A percentile compares a stretch with the other conserved stretches of the same genome.
Evolutionary conservation across 805 yeast species (phyloP).

Genomic region (Dipodascus geniculatus): DNA sequence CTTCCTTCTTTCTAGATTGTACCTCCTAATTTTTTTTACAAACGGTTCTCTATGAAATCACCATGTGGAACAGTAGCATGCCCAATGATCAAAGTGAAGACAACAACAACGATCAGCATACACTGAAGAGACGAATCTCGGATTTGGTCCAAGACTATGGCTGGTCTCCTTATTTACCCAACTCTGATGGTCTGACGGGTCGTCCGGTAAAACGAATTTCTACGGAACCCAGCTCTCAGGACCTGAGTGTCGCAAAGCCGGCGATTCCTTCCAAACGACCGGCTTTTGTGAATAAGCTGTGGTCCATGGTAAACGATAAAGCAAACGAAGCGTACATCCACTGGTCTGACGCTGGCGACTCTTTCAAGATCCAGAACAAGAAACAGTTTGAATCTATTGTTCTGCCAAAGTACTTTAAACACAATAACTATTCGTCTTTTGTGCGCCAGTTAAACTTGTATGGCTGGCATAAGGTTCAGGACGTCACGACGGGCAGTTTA

Average conservation of each 20-base stretch:
- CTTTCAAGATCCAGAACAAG: slow-evolving; percentile 74
- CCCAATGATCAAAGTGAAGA: no score
- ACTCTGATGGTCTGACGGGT: background rate
- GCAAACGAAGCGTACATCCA: slow-evolving; percentile 58
- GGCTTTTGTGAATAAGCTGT: slow-evolving; percentile 83
- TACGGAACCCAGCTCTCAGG: background rate
- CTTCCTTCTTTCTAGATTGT: no score
- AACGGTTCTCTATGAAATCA: background rate
- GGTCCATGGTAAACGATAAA: slow-evolving; percentile 91
- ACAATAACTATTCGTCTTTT: slow-evolving; percentile 88
- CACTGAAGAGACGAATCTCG: background rate
- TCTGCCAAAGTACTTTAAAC: slow-evolving; percentile 88
- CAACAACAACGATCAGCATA: background rate
- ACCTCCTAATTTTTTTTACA: no score
- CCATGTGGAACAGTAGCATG: background rate
- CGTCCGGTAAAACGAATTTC: background rate
- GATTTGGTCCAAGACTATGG: background rate
- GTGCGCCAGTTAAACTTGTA: slow-evolving; percentile 96
- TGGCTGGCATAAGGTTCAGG: slow-evolving; percentile 98
- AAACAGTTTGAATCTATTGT: slow-evolving; percentile 72
- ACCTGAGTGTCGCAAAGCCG: no score
- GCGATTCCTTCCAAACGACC: slow-evolving; percentile 50
- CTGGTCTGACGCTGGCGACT: slow-evolving; percentile 79
- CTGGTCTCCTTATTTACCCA: background rate
- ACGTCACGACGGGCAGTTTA: slow-evolving; percentile 55